Conservation (phyloP, 768 basidiomycete genomes). For the Hericium coralloides region DNA sequence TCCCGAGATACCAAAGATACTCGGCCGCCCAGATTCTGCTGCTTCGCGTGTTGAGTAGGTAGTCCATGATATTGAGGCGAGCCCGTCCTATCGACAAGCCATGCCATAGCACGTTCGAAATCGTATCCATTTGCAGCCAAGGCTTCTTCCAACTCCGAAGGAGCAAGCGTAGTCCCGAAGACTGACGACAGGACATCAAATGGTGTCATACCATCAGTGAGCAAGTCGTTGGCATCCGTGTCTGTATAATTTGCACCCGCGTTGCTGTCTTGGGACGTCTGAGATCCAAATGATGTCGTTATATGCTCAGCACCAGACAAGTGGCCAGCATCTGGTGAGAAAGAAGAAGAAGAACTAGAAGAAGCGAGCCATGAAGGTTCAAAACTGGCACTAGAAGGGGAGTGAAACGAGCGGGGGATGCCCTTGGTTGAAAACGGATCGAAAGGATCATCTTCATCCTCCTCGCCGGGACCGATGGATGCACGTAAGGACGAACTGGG, state of each 20-base stretch:
- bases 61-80: slow-evolving; percentile 31
- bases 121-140: slow-evolving; percentile 83
- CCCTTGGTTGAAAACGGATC: slow-evolving; percentile 58
- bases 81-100: slow-evolving; percentile 72
- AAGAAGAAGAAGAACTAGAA: slow-evolving; percentile 39
- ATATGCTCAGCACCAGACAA: slow-evolving; percentile 11
- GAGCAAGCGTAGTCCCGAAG: slow-evolving; percentile 84
- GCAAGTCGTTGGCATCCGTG: slow-evolving; percentile 45
- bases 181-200: slow-evolving; percentile 93
- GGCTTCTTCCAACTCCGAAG: slow-evolving; percentile 90
- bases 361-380: slow-evolving; percentile 49
- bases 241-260: slow-evolving; percentile 23
- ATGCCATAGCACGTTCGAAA: slow-evolving; percentile 93
- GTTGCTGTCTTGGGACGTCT: slow-evolving; percentile 11
- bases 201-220: slow-evolving; percentile 93
- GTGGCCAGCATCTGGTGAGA: slow-evolving; percentile 39
- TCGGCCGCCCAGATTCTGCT: slow-evolving; percentile 59
- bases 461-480: slow-evolving; percentile 47
- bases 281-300: slow-evolving; percentile 5
- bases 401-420: slow-evolving; percentile 49
- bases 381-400: slow-evolving; percentile 54
- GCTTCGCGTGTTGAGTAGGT: slow-evolving; percentile 32
- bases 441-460: slow-evolving; percentile 77
- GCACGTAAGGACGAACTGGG: slow-evolving; percentile 65
- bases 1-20: slow-evolving; percentile 61